Base-by-base conservation (phyloP, 257 asterid genomes). In the Mentha longifolia region DNA sequence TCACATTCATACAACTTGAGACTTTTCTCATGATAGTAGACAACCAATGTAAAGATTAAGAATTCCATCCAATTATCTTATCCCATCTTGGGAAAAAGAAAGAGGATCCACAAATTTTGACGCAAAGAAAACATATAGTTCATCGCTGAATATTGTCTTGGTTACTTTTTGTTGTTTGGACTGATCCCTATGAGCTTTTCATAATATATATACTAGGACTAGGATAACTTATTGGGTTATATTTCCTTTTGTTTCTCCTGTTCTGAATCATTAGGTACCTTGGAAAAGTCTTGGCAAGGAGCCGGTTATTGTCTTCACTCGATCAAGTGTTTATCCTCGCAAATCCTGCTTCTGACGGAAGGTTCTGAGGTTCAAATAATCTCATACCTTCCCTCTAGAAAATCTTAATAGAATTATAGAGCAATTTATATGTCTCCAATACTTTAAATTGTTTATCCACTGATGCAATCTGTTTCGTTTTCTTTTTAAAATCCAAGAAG, bases 201-300 rank as follows among this genome's bases (percentile, higher is more conserved):
- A 39, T 19, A 54, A 52, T 22, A 20, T 20, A 39, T 73, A 79
- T 71, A 57, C 15, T 31, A 22, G 19, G n/a, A 17, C 25, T 41
- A 65, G 7, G 16, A 30, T 68, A 52, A 67, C 45, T 33, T 25
- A 50, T 73, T 52, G 30, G 41, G n/a, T 58, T 72, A 7, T 22
- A 10, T 6, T 9, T 55, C 28, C 10, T 55, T 55, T 12, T 55
- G 37, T 14, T 25, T 11, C 39, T 59, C 62, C 54, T 80, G 61
- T 71, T 75, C 35, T 67, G 67, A 25, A 70, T 74, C 35, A 49
- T 78, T 72, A 94, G 99, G 99, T 94, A 72, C 99, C 99, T 68
- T 94, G 99, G 99, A 94, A 94, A 83, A 74, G 99, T 76, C 98
- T 94, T 61, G 99, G 99, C 68, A 94, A 94, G 87, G 99, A 94